Conservation (phyloP, 768 basidiomycete species). For the Tulasnella calospora region DNA sequence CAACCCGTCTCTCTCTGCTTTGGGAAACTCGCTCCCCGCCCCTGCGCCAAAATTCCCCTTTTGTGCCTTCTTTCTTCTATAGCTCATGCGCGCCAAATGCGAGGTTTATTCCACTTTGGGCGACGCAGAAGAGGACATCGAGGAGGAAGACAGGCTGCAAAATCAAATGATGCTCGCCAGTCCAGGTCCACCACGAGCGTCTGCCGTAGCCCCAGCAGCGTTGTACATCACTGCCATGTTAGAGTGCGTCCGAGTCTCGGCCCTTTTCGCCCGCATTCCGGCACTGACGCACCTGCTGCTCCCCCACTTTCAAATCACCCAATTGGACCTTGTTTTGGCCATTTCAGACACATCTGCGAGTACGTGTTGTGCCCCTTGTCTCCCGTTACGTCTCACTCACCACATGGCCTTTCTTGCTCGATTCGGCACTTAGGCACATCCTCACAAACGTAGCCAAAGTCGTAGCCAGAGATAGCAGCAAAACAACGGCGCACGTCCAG, state of each 20-base stretch:
- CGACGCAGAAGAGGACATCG: constrained; percentile 69
- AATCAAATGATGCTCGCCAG: constrained; percentile 51
- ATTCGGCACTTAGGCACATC: constrained; percentile 55
- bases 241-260: constrained; percentile 59
- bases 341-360: constrained; percentile 78
- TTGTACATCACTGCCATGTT: constrained; percentile 88
- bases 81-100: constrained; percentile 80
- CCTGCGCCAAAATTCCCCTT: constrained; percentile 2
- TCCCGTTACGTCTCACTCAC: not conserved
- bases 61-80: constrained; percentile 28
- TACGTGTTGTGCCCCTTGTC: constrained; percentile 42
- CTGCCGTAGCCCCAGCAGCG: constrained; percentile 72
- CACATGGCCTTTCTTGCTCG: constrained; percentile 19
- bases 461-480: constrained; percentile 68
- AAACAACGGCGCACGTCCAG: constrained; percentile 26
- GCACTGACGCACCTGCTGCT: constrained; percentile 17
- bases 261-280: not conserved
- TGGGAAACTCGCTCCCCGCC: not conserved
- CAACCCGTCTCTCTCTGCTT: constrained; percentile 10
- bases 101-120: constrained; percentile 84
- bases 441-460: constrained; percentile 80
- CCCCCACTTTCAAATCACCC: constrained; percentile 25
- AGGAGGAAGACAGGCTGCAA: constrained; percentile 56
- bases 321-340: not conserved
- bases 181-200: constrained; percentile 46